phyloP scores from a whole-genome alignment of 2,329 filamentous ascomycete species.

The Alternaria ventricosa region DNA sequence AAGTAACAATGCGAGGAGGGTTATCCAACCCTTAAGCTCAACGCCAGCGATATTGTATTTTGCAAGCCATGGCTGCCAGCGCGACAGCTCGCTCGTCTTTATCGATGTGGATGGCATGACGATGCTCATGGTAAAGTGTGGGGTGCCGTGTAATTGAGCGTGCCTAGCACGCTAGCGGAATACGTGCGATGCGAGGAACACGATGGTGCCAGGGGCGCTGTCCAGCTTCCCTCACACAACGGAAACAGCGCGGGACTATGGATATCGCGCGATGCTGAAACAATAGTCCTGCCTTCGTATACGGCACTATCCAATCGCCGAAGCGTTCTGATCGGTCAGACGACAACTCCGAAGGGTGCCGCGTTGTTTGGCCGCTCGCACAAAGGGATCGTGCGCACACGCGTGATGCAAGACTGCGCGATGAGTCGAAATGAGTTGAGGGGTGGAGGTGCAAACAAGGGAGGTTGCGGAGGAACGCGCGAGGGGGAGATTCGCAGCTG shows the following conservation, averaged over 20 bases:
- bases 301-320: not conserved
- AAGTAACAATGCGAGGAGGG: conserved; percentile 17
- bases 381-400: not conserved
- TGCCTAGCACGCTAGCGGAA: not conserved
- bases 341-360: not conserved
- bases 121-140: not conserved
- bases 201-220: not conserved
- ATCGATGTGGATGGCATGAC: not conserved
- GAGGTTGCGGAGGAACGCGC: not conserved
- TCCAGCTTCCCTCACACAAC: not conserved
- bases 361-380: not conserved
- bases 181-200: conserved; percentile 1
- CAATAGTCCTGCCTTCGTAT: not conserved
- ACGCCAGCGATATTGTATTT: not conserved
- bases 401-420: not conserved
- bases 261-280: not conserved
- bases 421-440: not conserved
- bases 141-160: not conserved
- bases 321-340: not conserved
- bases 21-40: not conserved
- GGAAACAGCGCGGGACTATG: not conserved
- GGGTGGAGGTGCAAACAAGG: not conserved
- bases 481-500: not conserved
- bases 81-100: not conserved
- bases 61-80: not conserved